These are phyloP conservation scores for Lactarius vividus DNA, from an alignment of 768 basidiomycete genomes.

Conservation along the genomic window DNA sequence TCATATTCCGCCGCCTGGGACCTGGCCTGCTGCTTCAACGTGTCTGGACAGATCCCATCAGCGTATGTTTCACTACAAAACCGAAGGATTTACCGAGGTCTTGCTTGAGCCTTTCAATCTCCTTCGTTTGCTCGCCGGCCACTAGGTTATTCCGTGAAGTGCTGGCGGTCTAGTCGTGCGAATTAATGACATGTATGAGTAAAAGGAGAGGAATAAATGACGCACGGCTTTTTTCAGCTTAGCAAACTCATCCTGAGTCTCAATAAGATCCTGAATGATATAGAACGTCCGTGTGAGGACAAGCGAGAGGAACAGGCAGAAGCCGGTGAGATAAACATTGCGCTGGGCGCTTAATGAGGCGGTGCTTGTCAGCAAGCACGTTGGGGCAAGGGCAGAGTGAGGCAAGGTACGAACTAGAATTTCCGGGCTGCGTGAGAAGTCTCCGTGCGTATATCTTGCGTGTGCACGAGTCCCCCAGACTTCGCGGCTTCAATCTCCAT, in stretches of 20 bases:
- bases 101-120: constrained; percentile 67
- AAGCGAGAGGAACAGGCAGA: constrained; percentile 93
- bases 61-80: not conserved
- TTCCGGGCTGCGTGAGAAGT: constrained; percentile 89
- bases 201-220: not conserved
- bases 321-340: constrained; percentile 90
- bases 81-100: constrained; percentile 42
- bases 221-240: constrained; percentile 64
- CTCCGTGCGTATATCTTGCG: constrained; percentile 70
- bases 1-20: constrained; percentile 82
- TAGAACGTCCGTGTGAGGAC: constrained; percentile 91
- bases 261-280: constrained; percentile 88
- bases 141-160: constrained; percentile 34
- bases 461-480: constrained; percentile 41
- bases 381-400: constrained; percentile 2
- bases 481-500: constrained; percentile 71
- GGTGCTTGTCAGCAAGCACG: constrained; percentile 5
- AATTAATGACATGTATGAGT: not conserved
- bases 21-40: constrained; percentile 76
- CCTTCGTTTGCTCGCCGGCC: constrained; percentile 45
- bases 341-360: constrained; percentile 64
- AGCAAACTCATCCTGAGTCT: constrained; percentile 83
- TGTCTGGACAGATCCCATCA: constrained; percentile 44
- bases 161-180: constrained; percentile 35
- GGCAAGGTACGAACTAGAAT: constrained; percentile 68